Base-by-base conservation (phyloP, 163 green algal species). In the Chloromonas sp. region DNA sequence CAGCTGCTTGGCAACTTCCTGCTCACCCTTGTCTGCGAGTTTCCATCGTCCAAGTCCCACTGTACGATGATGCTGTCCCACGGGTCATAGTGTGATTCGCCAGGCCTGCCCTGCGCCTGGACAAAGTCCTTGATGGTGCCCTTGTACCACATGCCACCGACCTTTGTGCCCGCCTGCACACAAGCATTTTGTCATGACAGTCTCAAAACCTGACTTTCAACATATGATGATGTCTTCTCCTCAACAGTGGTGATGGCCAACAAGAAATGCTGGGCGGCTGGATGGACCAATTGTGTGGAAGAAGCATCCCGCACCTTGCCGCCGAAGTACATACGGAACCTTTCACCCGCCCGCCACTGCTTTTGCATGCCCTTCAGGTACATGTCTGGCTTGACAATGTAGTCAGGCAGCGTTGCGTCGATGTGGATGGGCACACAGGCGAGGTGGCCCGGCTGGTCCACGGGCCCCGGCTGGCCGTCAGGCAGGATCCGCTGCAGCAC, bases 311-410 rank as follows among this genome's bases (percentile, higher is more conserved):
- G 59, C 79, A 84, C 78, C 84, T 89, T 88, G 79, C 90, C 92
- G 70, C 87, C 91, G 84, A 96, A 92, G 88, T 95, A 96, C 91
- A 95, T 95, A 60, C 90, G 90, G 90, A 96, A 97, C 79, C 90
- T 88, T 84, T 97, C 92, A 0, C 91, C 91, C 0, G 87, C 81
- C 80, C 87, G 78, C 94, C 94, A 97, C 59, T 82, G 78, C 78
- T 93, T 91, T 36, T 86, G 77, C 81, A 89, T 89, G 77, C 86
- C 80, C 81, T 87, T 83, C 59, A 92, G 89, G 84, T 93, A 96
- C 2, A 84, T 66, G 1, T 90, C 84, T 0, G 86, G 13, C 0
- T 84, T 84, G 61, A 97, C 91, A 3, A 97, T 83, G 81, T 87
- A 97, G 84, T 97, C 93, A 0, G 94, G 94, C 87, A 97, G 90